These are phyloP conservation scores for Saururus chinensis DNA, from an alignment of 164 flowering plant species.

Conservation along the genomic window DNA sequence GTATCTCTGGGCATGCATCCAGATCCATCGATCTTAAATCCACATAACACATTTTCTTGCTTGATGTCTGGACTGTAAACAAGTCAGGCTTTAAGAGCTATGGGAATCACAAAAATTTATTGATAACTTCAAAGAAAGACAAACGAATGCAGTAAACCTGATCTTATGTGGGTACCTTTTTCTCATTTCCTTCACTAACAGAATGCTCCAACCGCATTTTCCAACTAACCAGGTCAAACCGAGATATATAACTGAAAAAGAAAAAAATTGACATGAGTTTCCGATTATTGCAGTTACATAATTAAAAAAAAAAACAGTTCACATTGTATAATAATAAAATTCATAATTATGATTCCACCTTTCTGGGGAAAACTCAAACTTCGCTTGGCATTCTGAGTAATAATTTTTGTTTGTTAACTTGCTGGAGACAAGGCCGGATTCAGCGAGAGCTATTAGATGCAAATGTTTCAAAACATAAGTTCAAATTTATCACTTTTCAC, in stretches of 20 bases:
- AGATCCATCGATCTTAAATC: conserved; percentile 49
- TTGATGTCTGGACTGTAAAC: conserved; percentile 91
- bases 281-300: neutral
- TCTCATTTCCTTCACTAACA: conserved; percentile 24
- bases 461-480: conserved; percentile 1
- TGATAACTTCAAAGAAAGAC: neutral
- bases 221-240: conserved; percentile 77
- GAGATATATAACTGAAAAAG: conserved; percentile 46
- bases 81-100: conserved; percentile 59
- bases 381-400: conserved; percentile 13
- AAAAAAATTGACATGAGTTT: neutral
- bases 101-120: conserved; percentile 7
- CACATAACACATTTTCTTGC: conserved; percentile 43
- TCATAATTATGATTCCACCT: conserved; percentile 28
- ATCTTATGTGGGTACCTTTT: conserved; percentile 40
- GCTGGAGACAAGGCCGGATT: conserved; percentile 75
- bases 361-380: conserved; percentile 50
- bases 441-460: conserved; percentile 57
- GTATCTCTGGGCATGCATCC: conserved; percentile 42
- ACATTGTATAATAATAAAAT: neutral
- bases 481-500: neutral
- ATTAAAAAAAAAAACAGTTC: neutral
- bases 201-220: conserved; percentile 69
- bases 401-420: conserved; percentile 34
- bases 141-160: neutral